phyloP scores from a whole-genome alignment of 441 rosid genomes.

The Raphanus hybrid region DNA sequence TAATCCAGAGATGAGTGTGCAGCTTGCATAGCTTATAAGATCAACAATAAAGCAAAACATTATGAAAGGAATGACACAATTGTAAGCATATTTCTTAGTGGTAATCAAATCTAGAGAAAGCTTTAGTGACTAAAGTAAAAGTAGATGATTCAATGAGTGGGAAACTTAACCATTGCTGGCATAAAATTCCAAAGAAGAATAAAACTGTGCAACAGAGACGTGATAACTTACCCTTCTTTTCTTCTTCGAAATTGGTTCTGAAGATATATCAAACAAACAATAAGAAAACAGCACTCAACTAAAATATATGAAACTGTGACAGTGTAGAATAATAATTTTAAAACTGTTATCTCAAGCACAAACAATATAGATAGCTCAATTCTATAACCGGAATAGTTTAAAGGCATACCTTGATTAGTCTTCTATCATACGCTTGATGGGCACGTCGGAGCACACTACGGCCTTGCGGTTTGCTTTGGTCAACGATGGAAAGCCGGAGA shows the following conservation, averaged over 20 bases:
- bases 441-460: no score
- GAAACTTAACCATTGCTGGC: neutral
- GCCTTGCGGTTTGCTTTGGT: no score
- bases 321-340: neutral
- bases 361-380: neutral
- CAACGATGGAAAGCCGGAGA: no score
- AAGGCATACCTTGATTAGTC: slow-evolving; percentile 14
- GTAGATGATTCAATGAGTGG: neutral
- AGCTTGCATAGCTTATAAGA: neutral
- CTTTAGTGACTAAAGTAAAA: neutral
- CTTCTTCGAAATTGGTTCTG: slow-evolving; percentile 99
- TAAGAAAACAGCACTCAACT: slow-evolving; percentile 38
- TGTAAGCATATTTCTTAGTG: neutral
- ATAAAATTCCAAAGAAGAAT: slow-evolving; percentile 1
- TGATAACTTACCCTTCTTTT: slow-evolving; percentile 78
- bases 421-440: slow-evolving; percentile 46
- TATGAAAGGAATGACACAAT: neutral
- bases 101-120: neutral
- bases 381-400: slow-evolving; percentile 22
- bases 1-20: neutral
- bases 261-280: slow-evolving; percentile 36
- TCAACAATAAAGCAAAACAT: neutral
- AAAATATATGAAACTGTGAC: slow-evolving; percentile 40
- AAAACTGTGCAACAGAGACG: slow-evolving; percentile 40
- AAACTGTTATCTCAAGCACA: neutral